These are phyloP conservation scores for Miscanthus lutarioriparius DNA, from an alignment of 176 grass and related monocot genomes.

Conservation along the genomic window DNA sequence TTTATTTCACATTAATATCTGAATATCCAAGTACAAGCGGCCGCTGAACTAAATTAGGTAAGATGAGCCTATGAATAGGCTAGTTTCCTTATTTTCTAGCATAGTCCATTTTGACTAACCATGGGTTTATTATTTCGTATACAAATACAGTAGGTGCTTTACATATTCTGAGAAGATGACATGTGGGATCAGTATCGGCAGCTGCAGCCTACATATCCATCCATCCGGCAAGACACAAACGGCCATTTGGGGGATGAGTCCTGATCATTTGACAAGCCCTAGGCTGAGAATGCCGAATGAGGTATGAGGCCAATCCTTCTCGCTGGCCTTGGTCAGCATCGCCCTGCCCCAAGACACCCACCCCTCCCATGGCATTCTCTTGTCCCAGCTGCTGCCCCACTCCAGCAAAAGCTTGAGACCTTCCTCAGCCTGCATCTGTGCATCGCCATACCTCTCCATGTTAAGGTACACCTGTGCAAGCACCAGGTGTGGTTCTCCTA, in stretches of 20 bases:
- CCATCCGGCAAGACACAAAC: background rate
- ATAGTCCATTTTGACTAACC: background rate
- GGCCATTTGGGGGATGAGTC: background rate
- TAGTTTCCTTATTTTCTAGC: background rate
- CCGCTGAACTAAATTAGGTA: background rate
- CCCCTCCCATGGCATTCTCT: constrained; percentile 81
- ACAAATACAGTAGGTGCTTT: background rate
- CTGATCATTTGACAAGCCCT: constrained; percentile 16
- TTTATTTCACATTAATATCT: background rate
- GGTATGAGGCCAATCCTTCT: constrained; percentile 66
- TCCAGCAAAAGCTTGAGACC: constrained; percentile 65
- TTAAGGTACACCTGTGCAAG: constrained; percentile 46
- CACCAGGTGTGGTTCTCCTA: constrained; percentile 22
- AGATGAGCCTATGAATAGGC: background rate
- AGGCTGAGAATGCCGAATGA: constrained; percentile 5
- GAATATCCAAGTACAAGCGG: background rate
- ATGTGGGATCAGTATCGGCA: background rate
- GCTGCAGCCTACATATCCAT: background rate
- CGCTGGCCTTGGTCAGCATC: constrained; percentile 62
- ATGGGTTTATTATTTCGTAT: background rate
- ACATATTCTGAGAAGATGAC: background rate
- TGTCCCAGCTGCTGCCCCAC: constrained; percentile 94
- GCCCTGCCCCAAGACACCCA: constrained; percentile 85
- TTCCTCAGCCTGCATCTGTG: constrained; percentile 46
- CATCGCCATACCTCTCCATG: constrained; percentile 61